Conservation (phyloP, 192 early-diverging fungal species). For the Rhizophagus prolifer region DNA sequence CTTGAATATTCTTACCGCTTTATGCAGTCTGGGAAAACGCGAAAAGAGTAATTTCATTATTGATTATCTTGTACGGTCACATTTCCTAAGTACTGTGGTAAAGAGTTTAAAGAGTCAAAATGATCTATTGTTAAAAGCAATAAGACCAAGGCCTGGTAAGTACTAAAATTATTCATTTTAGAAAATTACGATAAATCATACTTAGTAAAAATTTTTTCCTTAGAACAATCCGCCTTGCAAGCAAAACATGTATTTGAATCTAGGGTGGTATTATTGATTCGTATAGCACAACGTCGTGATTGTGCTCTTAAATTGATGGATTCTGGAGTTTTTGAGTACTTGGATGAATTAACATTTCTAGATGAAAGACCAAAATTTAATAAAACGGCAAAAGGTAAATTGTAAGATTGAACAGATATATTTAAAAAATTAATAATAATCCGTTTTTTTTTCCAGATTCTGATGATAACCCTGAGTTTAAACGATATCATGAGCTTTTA, state of each 20-base stretch:
- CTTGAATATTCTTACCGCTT: slow-evolving; percentile 71
- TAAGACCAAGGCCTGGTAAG: not conserved
- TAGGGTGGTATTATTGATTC: slow-evolving; percentile 79
- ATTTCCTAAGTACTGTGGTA: slow-evolving; percentile 2
- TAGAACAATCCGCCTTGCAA: slow-evolving; percentile 6
- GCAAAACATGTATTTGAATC: slow-evolving; percentile 66
- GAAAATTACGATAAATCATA: not conserved
- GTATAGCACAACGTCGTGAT: slow-evolving; percentile 69
- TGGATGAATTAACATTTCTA: slow-evolving; percentile 71
- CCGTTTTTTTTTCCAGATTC: not conserved
- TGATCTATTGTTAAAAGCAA: slow-evolving; percentile 18
- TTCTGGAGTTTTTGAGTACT: slow-evolving; percentile 73
- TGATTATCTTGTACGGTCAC: slow-evolving; percentile 34
- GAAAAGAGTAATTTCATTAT: slow-evolving; percentile 48
- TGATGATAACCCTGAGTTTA: not conserved
- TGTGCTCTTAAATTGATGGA: slow-evolving; percentile 79
- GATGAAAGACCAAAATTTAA: slow-evolving; percentile 54
- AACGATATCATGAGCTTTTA: slow-evolving; percentile 21
- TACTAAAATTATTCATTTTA: not conserved
- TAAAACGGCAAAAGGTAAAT: not conserved
- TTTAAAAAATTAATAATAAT: not conserved
- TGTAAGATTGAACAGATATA: not conserved
- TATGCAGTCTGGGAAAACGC: slow-evolving; percentile 54
- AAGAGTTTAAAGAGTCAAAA: slow-evolving; percentile 11
- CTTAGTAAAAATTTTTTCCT: not conserved